These are phyloP conservation scores for Podaxis mareebaensis DNA, from an alignment of 768 basidiomycete species.

Conservation along the genomic window DNA sequence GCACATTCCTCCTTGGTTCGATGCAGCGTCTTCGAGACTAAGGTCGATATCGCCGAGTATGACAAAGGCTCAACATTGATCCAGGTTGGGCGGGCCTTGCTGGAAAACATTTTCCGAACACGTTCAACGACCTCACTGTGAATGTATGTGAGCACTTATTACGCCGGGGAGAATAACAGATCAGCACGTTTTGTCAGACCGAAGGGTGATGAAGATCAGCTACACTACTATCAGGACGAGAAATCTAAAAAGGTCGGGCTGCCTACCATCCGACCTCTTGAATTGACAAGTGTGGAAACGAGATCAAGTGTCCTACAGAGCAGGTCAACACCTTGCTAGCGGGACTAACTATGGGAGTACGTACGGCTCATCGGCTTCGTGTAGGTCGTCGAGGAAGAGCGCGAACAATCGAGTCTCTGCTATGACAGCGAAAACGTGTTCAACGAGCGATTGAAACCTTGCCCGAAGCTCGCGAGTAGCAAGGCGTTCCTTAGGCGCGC, in stretches of 20 bases:
- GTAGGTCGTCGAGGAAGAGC: conserved; percentile 71
- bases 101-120: conserved; percentile 58
- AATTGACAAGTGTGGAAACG: conserved; percentile 62
- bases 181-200: conserved; percentile 52
- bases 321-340: conserved; percentile 3
- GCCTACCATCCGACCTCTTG: conserved; percentile 63
- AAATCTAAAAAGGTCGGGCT: neutral
- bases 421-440: conserved; percentile 68
- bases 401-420: conserved; percentile 72
- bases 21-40: conserved; percentile 67
- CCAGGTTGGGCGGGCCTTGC: conserved; percentile 62
- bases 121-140: conserved; percentile 47
- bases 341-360: conserved; percentile 7
- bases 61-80: conserved; percentile 63
- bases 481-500: conserved; percentile 53
- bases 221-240: conserved; percentile 23
- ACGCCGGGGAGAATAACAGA: neutral
- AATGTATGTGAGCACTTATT: conserved; percentile 1
- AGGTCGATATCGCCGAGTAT: conserved; percentile 52
- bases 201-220: conserved; percentile 65
- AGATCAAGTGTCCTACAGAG: conserved; percentile 61
- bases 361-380: conserved; percentile 73
- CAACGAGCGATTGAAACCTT: conserved; percentile 69
- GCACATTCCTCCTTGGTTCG: conserved; percentile 55
- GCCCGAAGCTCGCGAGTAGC: conserved; percentile 63